Evolutionary conservation across 371 early-diverging fungal species (phyloP), one percentile per base, ranked within the genome.

Genomic region (Nosema granulosis): DNA sequence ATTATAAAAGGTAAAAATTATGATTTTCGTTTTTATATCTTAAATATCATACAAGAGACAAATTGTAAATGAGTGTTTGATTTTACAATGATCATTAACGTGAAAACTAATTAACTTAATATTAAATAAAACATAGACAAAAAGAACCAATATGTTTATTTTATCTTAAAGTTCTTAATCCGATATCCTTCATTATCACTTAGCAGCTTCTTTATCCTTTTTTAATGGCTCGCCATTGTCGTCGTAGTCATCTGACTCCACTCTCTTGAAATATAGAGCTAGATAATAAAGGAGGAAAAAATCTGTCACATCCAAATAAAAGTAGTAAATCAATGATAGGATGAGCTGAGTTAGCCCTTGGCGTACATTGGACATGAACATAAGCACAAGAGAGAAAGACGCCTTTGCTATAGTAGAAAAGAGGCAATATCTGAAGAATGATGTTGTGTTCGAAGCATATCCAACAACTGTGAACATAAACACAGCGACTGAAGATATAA

Each of bases 211-310:
- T 26, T 66, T 35, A 0, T 78, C 56, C 20, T 57, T 59, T 38
- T 18, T 61, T 28, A 70, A 50, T 16, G 49, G 29, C 37, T 56
- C 58, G 24, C 79, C 79, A 70, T 69, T 20, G 37, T 74, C 70
- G 29, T 79, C 79, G 56, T 79, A 79, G 9, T 74, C 69, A 28
- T 75, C 71, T 28, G 75, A 75, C 31, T 74, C 65, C 16, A 70
- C 12, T 34, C 75, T 68, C 31, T 71, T 68, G 43, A 75, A 65
- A 31, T 62, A 69, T 9, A 76, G 61, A 1, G 76, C 57, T 20
- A 80, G 13, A 68, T 69, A 74, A 68, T 74, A 74, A 29, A 76
- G 34, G n/a, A 71, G 68, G 43, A 68, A 0, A n/a, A 31, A 20
- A 31, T 63, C 71, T n/a, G 59, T 32, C 13, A 37, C 9, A 32